Evolutionary conservation across 2,329 filamentous ascomycete genomes (phyloP), one percentile per base, ranked within the genome.

Genomic region (Tolypocladium tundrense): DNA sequence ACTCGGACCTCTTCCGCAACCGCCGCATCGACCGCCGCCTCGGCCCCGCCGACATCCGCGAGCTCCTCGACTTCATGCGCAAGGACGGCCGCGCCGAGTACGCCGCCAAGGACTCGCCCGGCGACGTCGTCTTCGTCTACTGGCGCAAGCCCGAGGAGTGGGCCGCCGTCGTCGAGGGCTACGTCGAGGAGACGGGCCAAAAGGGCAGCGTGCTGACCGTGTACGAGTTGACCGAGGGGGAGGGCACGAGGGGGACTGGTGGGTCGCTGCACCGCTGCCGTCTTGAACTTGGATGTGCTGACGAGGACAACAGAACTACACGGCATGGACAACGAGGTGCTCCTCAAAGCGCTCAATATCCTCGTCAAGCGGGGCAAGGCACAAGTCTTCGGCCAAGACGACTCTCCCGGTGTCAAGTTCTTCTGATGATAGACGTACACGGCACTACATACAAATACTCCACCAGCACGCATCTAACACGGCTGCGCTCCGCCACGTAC

Each of bases 341-440:
- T 99, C 67, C 82, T 88, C 64, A 91, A 88, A 71, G 88, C 90
- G 42, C 79, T 99, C 54, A 82, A 84, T 60, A 79, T 94, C 54
- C 79, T 97, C 54, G 92, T 96, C 41, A 96, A 95, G 79, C 83
- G 88, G 61, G 91, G 91, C 64, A 96, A 89, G 75, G 93, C 92
- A 16, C 93, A 97, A 73, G 85, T 97, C 33, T 97, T 99, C 75
- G 93, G 93, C 40, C 83, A 85, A 57, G 91, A 93, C 67, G 91
- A 93, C 69, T 88, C 90, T 60, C 85, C 89, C 67, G 94, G 94
- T 67, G 91, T 97, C 63, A 99, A 99, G 77, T 97, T 99, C 77
- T 97, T 97, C 70, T 97, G 77, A 86, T 53, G 27, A 37, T 37
- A 41, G 31, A 31, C 51, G 2, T 54, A n/a, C 37, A 24, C n/a